Base-by-base conservation (phyloP, 257 asterid genomes). In the Jacaranda copaia region DNA sequence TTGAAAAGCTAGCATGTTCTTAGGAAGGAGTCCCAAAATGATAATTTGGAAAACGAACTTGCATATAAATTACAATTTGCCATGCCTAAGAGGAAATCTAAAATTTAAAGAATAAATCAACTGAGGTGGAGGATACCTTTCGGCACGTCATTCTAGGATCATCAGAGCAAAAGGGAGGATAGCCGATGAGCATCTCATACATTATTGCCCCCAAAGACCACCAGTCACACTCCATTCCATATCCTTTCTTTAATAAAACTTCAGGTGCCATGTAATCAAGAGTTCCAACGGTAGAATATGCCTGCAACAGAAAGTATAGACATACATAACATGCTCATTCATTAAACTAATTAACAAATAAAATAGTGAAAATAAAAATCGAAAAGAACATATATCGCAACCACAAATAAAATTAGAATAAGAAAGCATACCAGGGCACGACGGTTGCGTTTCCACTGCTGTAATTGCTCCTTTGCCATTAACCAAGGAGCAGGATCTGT, bases 221-320 rank as follows among this genome's bases (percentile, higher is more conserved):
- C 99, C 99, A 95, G 73, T 95, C 99, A 66, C 99, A 95, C 87
- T 95, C 99, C 92, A 95, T 86, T 66, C 98, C 99, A 46, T 95
- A 95, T 85, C 99, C 99, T 81, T 87, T 95, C 84, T 95, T 95
- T 81, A 95, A 77, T 75, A 95, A 84, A 70, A 95, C 94, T 78
- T 93, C 99, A 1, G 99, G 99, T 81, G 99, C 99, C 99, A 95
- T 95, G 74, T 95, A 95, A 83, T 95, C 99, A 32, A 92, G 96
- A 51, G 99, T 95, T 81, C 99, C 99, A 0, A 95, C 99, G 3
- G 99, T 95, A 73, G 99, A 95, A 74, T 88, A 95, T 64, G 99
- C 99, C 99, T 95, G 85, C 82, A 84, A 25, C 61, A 12, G 39
- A 72, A 52, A 42, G 70, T 25, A 48, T 32, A 39, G 8, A 15